Evolutionary conservation across 2,329 filamentous ascomycete genomes (phyloP).

Genomic region (Fusarium fracticaudum): DNA sequence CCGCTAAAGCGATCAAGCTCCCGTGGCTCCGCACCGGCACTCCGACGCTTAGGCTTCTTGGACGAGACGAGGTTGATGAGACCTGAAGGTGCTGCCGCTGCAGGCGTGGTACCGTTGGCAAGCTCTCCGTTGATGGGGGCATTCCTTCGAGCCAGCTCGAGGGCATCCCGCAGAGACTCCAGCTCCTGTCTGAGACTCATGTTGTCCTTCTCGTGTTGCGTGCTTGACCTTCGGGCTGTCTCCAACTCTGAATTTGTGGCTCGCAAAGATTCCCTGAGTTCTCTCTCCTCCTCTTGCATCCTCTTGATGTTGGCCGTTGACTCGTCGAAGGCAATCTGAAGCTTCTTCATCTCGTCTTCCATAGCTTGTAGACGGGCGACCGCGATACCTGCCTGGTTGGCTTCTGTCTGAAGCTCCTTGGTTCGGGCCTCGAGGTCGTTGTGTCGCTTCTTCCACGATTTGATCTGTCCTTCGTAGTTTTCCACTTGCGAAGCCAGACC

Average conservation of each 20-base stretch:
- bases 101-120: constrained; percentile 50
- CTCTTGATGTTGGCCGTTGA: constrained; percentile 90
- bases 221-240: constrained; percentile 77
- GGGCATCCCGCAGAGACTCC: constrained; percentile 87
- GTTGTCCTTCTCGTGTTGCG: constrained; percentile 86
- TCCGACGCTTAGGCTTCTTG: constrained; percentile 96
- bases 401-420: constrained; percentile 94
- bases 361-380: constrained; percentile 89
- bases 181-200: constrained; percentile 86
- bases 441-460: constrained; percentile 93
- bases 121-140: constrained; percentile 76
- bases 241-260: constrained; percentile 84
- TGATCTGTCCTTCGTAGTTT: constrained; percentile 95
- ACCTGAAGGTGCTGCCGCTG: constrained; percentile 70
- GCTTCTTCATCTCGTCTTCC: constrained; percentile 94
- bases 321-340: constrained; percentile 90
- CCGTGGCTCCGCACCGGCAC: constrained; percentile 85
- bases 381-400: constrained; percentile 96
- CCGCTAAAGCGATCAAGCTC: constrained; percentile 90
- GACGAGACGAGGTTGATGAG: constrained; percentile 97
- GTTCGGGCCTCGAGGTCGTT: constrained; percentile 88
- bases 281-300: constrained; percentile 92
- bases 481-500: constrained; percentile 86
- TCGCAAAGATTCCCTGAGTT: constrained; percentile 83
- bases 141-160: constrained; percentile 84